Evolutionary conservation across 148 eudicot species (phyloP).

Genomic region (Gaultheria prostrata): DNA sequence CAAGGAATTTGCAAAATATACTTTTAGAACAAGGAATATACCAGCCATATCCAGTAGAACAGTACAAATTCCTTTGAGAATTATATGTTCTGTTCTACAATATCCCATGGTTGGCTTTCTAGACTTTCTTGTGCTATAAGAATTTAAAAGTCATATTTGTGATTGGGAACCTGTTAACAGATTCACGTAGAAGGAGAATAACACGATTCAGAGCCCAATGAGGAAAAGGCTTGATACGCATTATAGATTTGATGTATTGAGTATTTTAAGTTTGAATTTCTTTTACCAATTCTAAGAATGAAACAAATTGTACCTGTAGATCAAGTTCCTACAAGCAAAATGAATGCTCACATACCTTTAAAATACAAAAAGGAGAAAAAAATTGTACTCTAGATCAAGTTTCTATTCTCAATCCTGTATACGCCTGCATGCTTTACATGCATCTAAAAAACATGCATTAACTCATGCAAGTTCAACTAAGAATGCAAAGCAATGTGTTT

Average conservation of each 20-base stretch:
- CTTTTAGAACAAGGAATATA: background rate
- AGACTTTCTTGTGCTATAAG: background rate
- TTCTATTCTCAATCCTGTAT: background rate
- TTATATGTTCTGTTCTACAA: background rate
- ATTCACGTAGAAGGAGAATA: background rate
- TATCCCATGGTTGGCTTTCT: background rate
- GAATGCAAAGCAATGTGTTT: background rate
- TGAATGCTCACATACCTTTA: background rate
- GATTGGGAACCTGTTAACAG: background rate
- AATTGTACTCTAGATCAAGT: background rate
- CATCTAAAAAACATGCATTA: background rate
- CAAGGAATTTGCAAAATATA: background rate
- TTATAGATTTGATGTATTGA: too few species aligned
- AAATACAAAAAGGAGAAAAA: background rate
- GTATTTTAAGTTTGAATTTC: background rate
- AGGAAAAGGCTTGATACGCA: background rate
- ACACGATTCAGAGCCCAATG: background rate
- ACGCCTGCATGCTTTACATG: background rate
- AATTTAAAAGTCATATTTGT: background rate
- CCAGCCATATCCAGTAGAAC: constrained; percentile 8
- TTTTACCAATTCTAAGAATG: background rate
- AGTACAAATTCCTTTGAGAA: background rate
- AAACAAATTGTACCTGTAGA: background rate
- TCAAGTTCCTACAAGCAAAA: constrained; percentile 11
- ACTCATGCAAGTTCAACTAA: background rate